phyloP scores from a whole-genome alignment of 148 eudicot genomes.

The Hydrangea macrophylla region DNA sequence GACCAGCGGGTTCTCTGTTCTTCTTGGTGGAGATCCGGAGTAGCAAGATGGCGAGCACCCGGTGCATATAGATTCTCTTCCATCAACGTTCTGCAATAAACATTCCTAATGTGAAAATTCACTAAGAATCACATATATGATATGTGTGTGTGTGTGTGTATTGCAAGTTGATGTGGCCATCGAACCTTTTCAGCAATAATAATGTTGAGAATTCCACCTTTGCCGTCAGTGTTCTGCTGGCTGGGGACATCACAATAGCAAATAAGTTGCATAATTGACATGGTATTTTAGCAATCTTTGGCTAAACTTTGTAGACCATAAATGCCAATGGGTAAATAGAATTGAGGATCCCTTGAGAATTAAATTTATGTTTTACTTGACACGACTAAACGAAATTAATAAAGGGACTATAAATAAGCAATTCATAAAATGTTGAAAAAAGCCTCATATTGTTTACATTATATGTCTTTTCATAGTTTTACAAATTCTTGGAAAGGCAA shows the following conservation, averaged over 20 bases:
- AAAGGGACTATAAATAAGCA: no score
- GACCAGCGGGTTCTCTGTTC: constrained; percentile 44
- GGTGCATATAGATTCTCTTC: constrained; percentile 22
- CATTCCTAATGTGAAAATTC: neutral
- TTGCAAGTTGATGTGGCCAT: neutral
- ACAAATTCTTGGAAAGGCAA: no score
- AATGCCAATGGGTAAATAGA: no score
- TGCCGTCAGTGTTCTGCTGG: constrained; percentile 24
- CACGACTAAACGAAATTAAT: no score
- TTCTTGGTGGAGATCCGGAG: constrained; percentile 49
- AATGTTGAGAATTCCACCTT: constrained; percentile 27
- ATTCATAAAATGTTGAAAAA: no score
- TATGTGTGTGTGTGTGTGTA: neutral
- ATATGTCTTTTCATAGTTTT: no score
- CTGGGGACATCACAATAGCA: constrained; percentile 3
- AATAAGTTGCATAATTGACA: constrained; percentile 1
- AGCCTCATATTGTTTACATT: no score
- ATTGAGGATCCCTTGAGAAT: no score
- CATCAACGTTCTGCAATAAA: constrained; percentile 22
- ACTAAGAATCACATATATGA: neutral
- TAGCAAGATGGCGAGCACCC: constrained; percentile 33
- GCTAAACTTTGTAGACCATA: no score
- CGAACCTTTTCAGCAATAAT: constrained; percentile 38
- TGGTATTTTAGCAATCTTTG: no score
- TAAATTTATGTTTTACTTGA: no score